Conservation (phyloP, 768 basidiomycete genomes). For the Russula sp. region DNA sequence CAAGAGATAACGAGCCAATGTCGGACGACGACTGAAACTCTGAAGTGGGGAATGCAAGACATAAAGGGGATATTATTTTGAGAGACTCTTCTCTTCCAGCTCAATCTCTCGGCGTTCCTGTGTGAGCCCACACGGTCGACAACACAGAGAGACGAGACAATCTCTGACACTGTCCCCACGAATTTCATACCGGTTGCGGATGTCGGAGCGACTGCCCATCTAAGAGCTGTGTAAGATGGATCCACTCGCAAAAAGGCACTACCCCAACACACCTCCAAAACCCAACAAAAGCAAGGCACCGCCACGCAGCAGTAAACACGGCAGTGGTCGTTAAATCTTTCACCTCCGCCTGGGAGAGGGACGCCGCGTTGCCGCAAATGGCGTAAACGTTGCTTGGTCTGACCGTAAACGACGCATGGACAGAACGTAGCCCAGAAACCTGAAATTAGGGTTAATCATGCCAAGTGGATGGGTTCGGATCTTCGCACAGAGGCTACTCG, state of each 20-base stretch:
- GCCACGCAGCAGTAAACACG: constrained; percentile 30
- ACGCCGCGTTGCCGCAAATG: constrained; percentile 32
- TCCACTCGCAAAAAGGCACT: neutral
- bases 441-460: constrained; percentile 16
- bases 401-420: constrained; percentile 37
- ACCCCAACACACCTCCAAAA: constrained; percentile 34
- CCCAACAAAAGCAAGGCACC: constrained; percentile 31
- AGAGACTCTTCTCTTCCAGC: constrained; percentile 37
- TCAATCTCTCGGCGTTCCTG: constrained; percentile 43
- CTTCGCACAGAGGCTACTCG: constrained; percentile 25
- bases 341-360: constrained; percentile 35
- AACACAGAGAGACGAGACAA: constrained; percentile 36
- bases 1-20: neutral
- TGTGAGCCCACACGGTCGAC: constrained; percentile 40
- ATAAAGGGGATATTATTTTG: neutral
- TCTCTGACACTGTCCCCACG: constrained; percentile 38
- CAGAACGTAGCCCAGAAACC: constrained; percentile 34
- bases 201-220: constrained; percentile 32
- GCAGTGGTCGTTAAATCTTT: constrained; percentile 33
- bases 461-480: neutral
- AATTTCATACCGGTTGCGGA: constrained; percentile 41
- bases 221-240: constrained; percentile 23
- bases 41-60: neutral
- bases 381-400: constrained; percentile 36
- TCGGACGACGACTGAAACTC: neutral